A percentile compares a stretch with the other conserved stretches of the same genome.
These are phyloP conservation scores for Geosiphon pyriformis DNA, from an alignment of 192 early-diverging fungal genomes.

Conservation along the genomic window DNA sequence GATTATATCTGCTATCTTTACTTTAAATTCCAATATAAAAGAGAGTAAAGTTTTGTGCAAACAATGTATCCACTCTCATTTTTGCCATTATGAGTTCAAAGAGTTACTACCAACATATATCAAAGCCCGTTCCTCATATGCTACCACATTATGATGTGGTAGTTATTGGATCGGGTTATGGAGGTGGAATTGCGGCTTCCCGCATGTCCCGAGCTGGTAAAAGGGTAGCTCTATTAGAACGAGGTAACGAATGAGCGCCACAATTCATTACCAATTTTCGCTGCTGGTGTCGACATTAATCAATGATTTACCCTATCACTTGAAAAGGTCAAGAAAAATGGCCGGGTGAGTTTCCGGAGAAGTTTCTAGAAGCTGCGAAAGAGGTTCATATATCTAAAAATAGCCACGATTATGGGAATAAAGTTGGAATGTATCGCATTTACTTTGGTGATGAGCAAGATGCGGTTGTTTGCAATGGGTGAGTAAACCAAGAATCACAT, in stretches of 20 bases:
- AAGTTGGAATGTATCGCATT: slow-evolving; percentile 37
- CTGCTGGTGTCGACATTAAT: no score
- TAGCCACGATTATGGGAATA: slow-evolving; percentile 26
- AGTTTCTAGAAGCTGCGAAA: slow-evolving; percentile 24
- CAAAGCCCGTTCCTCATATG: slow-evolving; percentile 16
- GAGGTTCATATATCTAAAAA: slow-evolving; percentile 29
- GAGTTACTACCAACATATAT: slow-evolving; percentile 16
- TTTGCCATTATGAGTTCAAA: no score
- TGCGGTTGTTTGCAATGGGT: slow-evolving; percentile 39
- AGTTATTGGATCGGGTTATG: slow-evolving; percentile 44
- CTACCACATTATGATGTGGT: slow-evolving; percentile 36
- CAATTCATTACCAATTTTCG: no score
- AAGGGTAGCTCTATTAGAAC: slow-evolving; percentile 38
- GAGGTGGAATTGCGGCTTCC: slow-evolving; percentile 40
- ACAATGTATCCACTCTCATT: no score
- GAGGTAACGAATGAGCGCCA: slow-evolving; percentile 8
- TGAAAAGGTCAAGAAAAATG: slow-evolving; percentile 37
- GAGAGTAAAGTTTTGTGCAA: no score
- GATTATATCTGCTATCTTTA: no score
- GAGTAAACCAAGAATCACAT: slow-evolving; percentile 23
- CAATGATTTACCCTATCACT: neutral
- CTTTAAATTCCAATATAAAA: no score
- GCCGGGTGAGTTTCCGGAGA: slow-evolving; percentile 42
- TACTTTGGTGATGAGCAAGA: slow-evolving; percentile 37
- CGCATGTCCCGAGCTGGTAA: slow-evolving; percentile 39